Evolutionary conservation across 768 basidiomycete genomes (phyloP).

Genomic region (Collybiopsis luxurians): DNA sequence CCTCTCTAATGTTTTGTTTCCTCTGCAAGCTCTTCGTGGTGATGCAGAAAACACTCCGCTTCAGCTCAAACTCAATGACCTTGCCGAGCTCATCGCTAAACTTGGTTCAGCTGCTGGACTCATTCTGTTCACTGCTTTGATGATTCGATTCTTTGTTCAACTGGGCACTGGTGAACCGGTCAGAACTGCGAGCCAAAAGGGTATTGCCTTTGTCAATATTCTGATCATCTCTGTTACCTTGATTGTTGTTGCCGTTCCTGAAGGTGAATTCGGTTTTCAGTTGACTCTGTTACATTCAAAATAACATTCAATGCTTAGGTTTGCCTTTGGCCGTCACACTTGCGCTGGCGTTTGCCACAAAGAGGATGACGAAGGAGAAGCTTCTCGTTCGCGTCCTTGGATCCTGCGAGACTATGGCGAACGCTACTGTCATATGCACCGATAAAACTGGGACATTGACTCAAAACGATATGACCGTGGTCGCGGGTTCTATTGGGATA

Average conservation of each 20-base stretch:
- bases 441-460: slow-evolving; percentile 98
- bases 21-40: slow-evolving; percentile 68
- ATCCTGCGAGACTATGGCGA: slow-evolving; percentile 99
- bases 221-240: slow-evolving; percentile 93
- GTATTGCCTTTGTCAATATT: slow-evolving; percentile 88
- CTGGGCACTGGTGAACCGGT: slow-evolving; percentile 59
- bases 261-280: slow-evolving; percentile 42
- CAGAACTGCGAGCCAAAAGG: slow-evolving; percentile 76
- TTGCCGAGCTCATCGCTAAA: slow-evolving; percentile 97
- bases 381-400: slow-evolving; percentile 93
- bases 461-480: slow-evolving; percentile 92
- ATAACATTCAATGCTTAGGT: slow-evolving; percentile 34
- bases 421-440: slow-evolving; percentile 92
- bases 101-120: slow-evolving; percentile 81
- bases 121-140: slow-evolving; percentile 74
- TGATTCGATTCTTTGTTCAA: slow-evolving; percentile 95
- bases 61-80: slow-evolving; percentile 86
- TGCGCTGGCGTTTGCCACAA: slow-evolving; percentile 95
- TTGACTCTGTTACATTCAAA: neutral
- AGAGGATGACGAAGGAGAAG: slow-evolving; percentile 96
- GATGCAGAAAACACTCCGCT: slow-evolving; percentile 90
- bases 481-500: slow-evolving; percentile 92
- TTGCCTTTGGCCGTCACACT: slow-evolving; percentile 95
- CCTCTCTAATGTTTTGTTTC: neutral
- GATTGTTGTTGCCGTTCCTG: slow-evolving; percentile 86